Evolutionary conservation across 805 yeast species (phyloP).

Genomic region (Zygoascus bituminiphila): DNA sequence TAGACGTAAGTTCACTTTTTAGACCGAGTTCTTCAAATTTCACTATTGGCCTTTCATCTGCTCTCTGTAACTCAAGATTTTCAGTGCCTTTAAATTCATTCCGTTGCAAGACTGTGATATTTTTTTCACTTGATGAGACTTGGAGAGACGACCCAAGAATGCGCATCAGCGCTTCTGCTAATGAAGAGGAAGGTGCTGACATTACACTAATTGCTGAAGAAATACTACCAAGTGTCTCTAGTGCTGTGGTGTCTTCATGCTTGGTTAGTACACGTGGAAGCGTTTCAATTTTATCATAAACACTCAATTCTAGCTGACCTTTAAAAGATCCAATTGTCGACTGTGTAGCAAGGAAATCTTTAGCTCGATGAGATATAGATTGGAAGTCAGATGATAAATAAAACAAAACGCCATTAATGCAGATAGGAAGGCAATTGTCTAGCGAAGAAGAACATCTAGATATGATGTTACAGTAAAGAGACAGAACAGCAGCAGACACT

Average conservation of each 20-base stretch:
- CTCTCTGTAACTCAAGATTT: neutral
- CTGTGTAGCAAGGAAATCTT: constrained; percentile 1
- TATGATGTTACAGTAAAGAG: constrained; percentile 28
- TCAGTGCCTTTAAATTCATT: neutral
- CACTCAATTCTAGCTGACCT: constrained; percentile 9
- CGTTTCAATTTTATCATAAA: constrained; percentile 25
- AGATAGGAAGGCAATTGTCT: constrained; percentile 29
- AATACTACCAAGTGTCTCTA: neutral
- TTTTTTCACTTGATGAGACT: neutral
- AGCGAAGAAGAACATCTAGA: constrained; percentile 31
- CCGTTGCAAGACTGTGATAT: neutral
- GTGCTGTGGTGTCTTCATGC: constrained; percentile 19
- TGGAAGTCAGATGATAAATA: constrained; percentile 23
- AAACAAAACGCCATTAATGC: neutral
- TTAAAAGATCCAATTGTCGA: constrained; percentile 10
- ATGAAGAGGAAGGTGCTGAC: neutral
- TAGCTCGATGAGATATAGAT: constrained; percentile 1
- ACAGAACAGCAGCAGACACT: constrained; percentile 29
- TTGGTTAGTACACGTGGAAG: constrained; percentile 19
- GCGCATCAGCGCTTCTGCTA: neutral
- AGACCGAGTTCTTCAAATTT: neutral
- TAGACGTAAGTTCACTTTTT: neutral
- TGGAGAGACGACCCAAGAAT: neutral
- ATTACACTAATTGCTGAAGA: neutral
- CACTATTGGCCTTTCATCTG: neutral